Base-by-base conservation (phyloP, 768 basidiomycete species). In the Dentipellis sp. region DNA sequence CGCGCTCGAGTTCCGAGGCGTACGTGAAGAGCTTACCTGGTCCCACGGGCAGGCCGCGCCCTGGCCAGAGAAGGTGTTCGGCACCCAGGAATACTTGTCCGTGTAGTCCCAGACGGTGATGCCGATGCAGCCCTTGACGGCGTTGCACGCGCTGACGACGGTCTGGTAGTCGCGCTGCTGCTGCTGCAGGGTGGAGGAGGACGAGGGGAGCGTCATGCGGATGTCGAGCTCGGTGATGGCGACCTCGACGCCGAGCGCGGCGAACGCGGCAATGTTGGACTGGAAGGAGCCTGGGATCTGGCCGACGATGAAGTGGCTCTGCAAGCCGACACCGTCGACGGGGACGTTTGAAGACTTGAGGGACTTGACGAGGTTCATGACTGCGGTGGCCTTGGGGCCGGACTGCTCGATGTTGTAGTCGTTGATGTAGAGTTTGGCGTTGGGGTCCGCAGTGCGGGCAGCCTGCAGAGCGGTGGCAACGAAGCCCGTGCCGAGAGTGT, bases 161-260 rank as follows among this genome's bases (percentile, higher is more conserved):
- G 72, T 75, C 63, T 75, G 66, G 58, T 82, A 85, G 63, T 85
- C 83, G 46, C 65, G 69, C 66, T 76, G 69, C 62, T 85, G 83
- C 61, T 84, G 81, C 17, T 67, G 71, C 42, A 81, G 72, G 36
- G 78, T 71, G 1, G 76, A 77, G 2, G 67, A 59, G 1, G 80
- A 81, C 14, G 71, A 75, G 16, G 82, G 83, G n/a, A 81, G 71
- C 10, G 74, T 76, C 75, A 83, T 83, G 48, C 84, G 74, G 61
- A 80, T 79, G 62, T 86, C 84, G 48, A 86, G 75, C 65, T 85
- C 84, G 3, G 84, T 86, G 60, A 85, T 78, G 16, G 83, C 83
- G 35, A 84, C 78, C 57, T 85, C 84, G 51, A 86, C 72, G 14
- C 84, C 83, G 40, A 83, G 75, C 10, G 74, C 75, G 34, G 76